phyloP scores from a whole-genome alignment of 202 grass and related monocot genomes.

The Schoenoplectus triqueter region DNA sequence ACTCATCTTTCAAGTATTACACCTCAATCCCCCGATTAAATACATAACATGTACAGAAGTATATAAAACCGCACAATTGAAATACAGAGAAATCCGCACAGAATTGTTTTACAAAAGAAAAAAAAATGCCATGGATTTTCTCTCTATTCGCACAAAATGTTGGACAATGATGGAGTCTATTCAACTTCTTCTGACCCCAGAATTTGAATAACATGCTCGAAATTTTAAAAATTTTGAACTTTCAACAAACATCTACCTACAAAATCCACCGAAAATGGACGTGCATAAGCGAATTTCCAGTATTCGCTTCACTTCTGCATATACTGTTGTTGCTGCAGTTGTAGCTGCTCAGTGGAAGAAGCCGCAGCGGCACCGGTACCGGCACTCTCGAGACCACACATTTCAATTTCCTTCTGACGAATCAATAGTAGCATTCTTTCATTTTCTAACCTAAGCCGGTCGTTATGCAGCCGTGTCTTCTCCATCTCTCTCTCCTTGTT shows the following conservation, averaged over 20 bases:
- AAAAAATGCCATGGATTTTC: constrained; percentile 6
- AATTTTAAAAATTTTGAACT: background rate
- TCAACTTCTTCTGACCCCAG: background rate
- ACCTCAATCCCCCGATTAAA: background rate
- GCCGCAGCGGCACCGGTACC: constrained; percentile 22
- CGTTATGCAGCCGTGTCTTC: constrained; percentile 53
- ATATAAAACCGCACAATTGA: constrained; percentile 5
- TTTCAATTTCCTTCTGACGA: constrained; percentile 63
- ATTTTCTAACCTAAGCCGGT: constrained; percentile 50
- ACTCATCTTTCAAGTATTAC: background rate
- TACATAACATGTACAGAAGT: background rate
- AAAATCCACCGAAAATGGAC: constrained; percentile 24
- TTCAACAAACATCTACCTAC: constrained; percentile 30
- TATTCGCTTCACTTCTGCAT: constrained; percentile 34
- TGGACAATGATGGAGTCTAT: background rate
- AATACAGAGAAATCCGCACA: background rate
- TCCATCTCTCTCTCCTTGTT: constrained; percentile 75
- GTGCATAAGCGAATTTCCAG: background rate
- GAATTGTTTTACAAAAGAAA: background rate
- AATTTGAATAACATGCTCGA: constrained; percentile 24
- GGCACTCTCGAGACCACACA: constrained; percentile 33
- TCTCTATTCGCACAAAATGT: background rate
- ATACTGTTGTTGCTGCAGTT: constrained; percentile 15
- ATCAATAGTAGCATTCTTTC: constrained; percentile 66
- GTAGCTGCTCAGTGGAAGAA: constrained; percentile 35